These are phyloP conservation scores for Taiozyma onychis DNA, from an alignment of 1,139 yeast species.

Conservation along the genomic window DNA sequence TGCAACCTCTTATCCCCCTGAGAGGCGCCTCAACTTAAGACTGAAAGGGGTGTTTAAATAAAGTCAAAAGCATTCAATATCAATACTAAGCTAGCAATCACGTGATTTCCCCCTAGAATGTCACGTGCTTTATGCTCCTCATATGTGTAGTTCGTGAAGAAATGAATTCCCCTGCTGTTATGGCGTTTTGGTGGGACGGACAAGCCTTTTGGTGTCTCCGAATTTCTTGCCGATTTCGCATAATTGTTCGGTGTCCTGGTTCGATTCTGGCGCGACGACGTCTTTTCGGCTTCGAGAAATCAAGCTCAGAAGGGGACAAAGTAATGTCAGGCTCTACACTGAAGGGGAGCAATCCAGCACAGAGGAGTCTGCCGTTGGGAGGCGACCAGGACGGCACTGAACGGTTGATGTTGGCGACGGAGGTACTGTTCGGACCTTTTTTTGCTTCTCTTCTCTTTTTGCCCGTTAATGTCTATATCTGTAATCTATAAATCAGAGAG, in stretches of 20 bases:
- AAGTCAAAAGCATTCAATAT: too few species aligned
- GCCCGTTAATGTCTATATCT: too few species aligned
- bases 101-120: too few species aligned
- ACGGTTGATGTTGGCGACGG: background rate
- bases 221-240: constrained; percentile 1
- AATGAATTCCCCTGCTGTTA: constrained; percentile 24
- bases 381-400: constrained; percentile 36
- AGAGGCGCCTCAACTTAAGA: too few species aligned
- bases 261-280: constrained; percentile 33
- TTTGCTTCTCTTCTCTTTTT: background rate
- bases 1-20: too few species aligned
- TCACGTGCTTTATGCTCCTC: too few species aligned
- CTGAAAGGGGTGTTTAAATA: too few species aligned
- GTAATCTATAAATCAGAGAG: too few species aligned
- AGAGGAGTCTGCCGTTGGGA: constrained; percentile 35
- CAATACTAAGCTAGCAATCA: too few species aligned
- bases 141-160: too few species aligned
- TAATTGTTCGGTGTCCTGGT: constrained; percentile 33
- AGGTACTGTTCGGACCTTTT: background rate
- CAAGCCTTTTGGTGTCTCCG: constrained; percentile 20
- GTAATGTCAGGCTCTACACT: constrained; percentile 29
- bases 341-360: constrained; percentile 42
- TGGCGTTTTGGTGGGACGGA: constrained; percentile 33
- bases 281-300: constrained; percentile 27
- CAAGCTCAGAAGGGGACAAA: constrained; percentile 25